Evolutionary conservation across 305 asterid species (phyloP), one percentile per base, ranked within the genome.

Genomic region (Fraxinus sp.): DNA sequence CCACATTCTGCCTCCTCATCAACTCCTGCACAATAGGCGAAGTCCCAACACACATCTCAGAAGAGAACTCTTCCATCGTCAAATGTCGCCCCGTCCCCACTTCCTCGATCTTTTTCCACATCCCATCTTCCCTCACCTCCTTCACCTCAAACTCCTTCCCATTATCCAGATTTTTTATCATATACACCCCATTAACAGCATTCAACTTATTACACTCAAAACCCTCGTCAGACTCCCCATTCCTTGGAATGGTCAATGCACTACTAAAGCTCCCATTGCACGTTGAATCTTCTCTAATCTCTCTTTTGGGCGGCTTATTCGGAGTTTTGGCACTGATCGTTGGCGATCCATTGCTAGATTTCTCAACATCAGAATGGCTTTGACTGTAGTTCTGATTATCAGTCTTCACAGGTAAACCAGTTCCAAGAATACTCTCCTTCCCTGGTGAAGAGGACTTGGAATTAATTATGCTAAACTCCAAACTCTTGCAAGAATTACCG

Each of bases 131-230:
- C 88, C 92, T 91, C 76, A 93, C 88, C 90, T 96, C 98, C 57
- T 96, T 91, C 89, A 96, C 98, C 86, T 94, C 94, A 85, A 97
- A 97, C 90, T 93, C 98, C 90, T 94, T 93, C 32, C 99, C 99
- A 83, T 92, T 95, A 83, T 94, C 98, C 79, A 97, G 95, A 89
- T 94, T 93, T 91, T 92, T 94, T 28, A 97, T 94, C 80, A 88
- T 85, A 86, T 98, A 97, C 76, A 91, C 86, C 28, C 82, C 90
- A 83, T 87, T 91, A 13, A 49, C 89, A 81, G 78, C 86, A 75
- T 81, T 89, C 30, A 72, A 20, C 46, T 84, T 90, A 36, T 79
- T 79, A 78, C 78, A n/a, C 73, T 85, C 90, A 85, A 84, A 59
- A 80, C 71, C 78, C 84, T 82, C 87, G 73, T 85, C 88, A 83